Evolutionary conservation across 2,329 filamentous ascomycete species (phyloP).

Genomic region (Phialocephala subalpina): DNA sequence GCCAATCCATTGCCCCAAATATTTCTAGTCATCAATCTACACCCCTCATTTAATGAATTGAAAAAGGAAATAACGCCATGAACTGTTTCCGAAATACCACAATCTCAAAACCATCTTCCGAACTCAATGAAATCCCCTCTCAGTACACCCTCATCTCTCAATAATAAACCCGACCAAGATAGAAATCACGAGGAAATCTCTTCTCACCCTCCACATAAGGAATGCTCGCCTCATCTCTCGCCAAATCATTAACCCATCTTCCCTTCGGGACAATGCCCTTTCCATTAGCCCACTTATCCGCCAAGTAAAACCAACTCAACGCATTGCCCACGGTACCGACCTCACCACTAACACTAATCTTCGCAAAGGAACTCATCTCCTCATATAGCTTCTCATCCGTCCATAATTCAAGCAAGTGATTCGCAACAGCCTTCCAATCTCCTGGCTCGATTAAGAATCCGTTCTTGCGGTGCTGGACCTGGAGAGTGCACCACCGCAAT

Average conservation of each 20-base stretch:
- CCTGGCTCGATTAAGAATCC: slow-evolving; percentile 78
- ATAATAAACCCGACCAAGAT: slow-evolving; percentile 7
- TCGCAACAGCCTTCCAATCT: slow-evolving; percentile 74
- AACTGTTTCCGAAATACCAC: not conserved
- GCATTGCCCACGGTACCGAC: slow-evolving; percentile 84
- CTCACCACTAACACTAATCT: slow-evolving; percentile 77
- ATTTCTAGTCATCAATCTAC: slow-evolving; percentile 2
- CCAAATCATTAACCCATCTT: slow-evolving; percentile 78
- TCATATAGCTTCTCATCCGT: slow-evolving; percentile 70
- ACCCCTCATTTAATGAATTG: not conserved
- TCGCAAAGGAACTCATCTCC: slow-evolving; percentile 71
- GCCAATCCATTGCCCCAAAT: not conserved
- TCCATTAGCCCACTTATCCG: slow-evolving; percentile 67
- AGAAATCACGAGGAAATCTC: slow-evolving; percentile 57
- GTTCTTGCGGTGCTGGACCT: slow-evolving; percentile 75
- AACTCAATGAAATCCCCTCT: not conserved
- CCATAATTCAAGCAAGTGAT: slow-evolving; percentile 71
- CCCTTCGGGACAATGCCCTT: slow-evolving; percentile 64
- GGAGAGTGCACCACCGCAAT: slow-evolving; percentile 80
- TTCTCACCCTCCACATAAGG: slow-evolving; percentile 68
- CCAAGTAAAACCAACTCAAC: slow-evolving; percentile 80
- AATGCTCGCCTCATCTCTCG: slow-evolving; percentile 67
- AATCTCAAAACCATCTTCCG: not conserved
- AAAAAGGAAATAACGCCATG: slow-evolving; percentile 2
- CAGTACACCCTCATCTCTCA: not conserved